Evolutionary conservation across 164 flowering plant species (phyloP), one percentile per base, ranked within the genome.

Genomic region (Litsea cubeba): DNA sequence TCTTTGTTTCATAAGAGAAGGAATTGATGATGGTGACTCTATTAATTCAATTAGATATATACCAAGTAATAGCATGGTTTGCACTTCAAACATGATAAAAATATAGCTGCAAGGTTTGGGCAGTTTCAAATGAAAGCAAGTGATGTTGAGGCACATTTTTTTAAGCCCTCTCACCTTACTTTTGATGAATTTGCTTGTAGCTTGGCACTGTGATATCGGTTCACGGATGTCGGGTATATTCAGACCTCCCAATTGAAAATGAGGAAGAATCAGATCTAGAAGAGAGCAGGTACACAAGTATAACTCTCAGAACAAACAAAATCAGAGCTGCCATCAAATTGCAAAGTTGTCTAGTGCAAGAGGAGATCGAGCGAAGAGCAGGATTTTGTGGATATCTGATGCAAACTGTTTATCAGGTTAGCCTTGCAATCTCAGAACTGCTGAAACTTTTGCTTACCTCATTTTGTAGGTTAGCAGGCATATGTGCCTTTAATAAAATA

Each of bases 361-460:
- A 85, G 72, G 82, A 72, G 74, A 62, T 71, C 57, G 75, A 46
- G 60, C 74, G 76, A 66, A 77, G 72, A 80, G 87, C 89, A 54
- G 87, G 91, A 28, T 84, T 80, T 76, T 84, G 83, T 85, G 93
- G 88, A 57, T 85, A 82, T 67, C 74, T 86, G 57, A 83, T 88
- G 90, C 91, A 83, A 75, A 76, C 51, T n/a, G 14, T 79, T 17
- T 88, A 82, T 74, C 93, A 88, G 89, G 89, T 87, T 46, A 50
- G 75, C 76, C 18, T 12, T 8, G 11, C 46, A 40, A 40, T 40
- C 46, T 40, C 46, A 40, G 46, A 7, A 40, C 46, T 7, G 46
- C 46, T 40, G 46, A 7, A 40, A 40, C 46, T 40, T 40, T 40
- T 40, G 8, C 46, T 40, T 40, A 40, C 46, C 46, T 40, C 46